A percentile compares a stretch with the other conserved stretches of the same genome.
phyloP scores from a whole-genome alignment of 2,329 filamentous ascomycete species.

The Colletotrichum noveboracense region DNA sequence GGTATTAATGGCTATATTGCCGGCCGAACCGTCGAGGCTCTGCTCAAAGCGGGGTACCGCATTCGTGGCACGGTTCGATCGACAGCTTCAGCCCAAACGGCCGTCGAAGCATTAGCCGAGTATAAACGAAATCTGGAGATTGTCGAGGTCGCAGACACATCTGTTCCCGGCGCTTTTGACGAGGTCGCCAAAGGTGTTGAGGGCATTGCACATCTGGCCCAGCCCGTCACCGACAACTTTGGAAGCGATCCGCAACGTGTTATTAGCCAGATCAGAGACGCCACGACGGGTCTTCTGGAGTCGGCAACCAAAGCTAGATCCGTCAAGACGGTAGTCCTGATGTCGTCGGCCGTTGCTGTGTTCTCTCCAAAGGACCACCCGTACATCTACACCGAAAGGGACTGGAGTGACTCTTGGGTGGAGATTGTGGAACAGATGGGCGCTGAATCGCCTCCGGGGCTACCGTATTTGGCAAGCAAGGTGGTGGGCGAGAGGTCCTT shows the following conservation, averaged over 20 bases:
- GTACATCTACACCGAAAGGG: conserved; percentile 24
- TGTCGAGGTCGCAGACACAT: conserved; percentile 38
- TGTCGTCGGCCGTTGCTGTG: conserved; percentile 3
- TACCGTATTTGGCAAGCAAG: conserved; percentile 35
- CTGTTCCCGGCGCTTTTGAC: conserved; percentile 34
- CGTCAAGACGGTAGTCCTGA: background rate
- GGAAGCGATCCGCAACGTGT: background rate
- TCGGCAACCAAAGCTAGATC: background rate
- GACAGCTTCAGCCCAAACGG: conserved; percentile 34
- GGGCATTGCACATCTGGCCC: conserved; percentile 28
- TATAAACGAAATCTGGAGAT: conserved; percentile 23
- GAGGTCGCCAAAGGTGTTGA: conserved; percentile 30
- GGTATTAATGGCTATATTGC: conserved; percentile 40
- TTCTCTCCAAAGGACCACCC: background rate
- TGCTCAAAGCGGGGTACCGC: conserved; percentile 34
- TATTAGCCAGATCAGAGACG: background rate
- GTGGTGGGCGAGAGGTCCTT: conserved; percentile 31
- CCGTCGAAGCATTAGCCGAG: conserved; percentile 34
- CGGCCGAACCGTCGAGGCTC: conserved; percentile 29
- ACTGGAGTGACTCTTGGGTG: conserved; percentile 27
- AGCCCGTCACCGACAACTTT: background rate
- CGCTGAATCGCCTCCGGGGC: conserved; percentile 15
- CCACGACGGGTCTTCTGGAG: background rate
- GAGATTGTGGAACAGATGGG: conserved; percentile 17
- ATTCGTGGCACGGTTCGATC: conserved; percentile 36